Percentiles rank a stretch among this genome's conserved stretches.
Conservation (phyloP, 2,329 filamentous ascomycete genomes). For the Neonectria ditissima region DNA sequence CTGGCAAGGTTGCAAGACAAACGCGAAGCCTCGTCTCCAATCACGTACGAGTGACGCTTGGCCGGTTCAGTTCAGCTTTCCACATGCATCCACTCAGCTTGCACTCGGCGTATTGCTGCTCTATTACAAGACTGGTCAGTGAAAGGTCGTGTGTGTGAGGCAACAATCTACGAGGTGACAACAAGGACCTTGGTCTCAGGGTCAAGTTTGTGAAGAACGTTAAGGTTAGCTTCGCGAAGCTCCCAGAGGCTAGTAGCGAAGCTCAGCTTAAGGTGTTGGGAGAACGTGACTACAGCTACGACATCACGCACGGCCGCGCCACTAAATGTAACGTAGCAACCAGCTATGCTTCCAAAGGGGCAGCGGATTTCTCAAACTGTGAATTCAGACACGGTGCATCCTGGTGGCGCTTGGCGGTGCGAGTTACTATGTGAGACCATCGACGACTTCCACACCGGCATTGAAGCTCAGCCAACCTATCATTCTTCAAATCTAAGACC, state of each 20-base stretch:
- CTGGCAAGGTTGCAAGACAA: not conserved
- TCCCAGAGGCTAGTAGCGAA: constrained; percentile 18
- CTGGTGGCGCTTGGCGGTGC: not conserved
- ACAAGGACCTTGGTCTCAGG: not conserved
- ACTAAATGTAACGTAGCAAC: constrained; percentile 5
- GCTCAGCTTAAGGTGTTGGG: constrained; percentile 30
- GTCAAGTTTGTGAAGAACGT: constrained; percentile 8
- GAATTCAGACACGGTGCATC: constrained; percentile 7
- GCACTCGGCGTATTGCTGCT: no score
- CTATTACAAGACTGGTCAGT: no score
- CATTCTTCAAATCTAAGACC: not conserved
- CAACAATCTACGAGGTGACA: no score
- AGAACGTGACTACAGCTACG: constrained; percentile 34
- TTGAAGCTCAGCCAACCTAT: constrained; percentile 27
- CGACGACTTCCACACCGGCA: constrained; percentile 51
- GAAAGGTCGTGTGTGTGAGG: no score
- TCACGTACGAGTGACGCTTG: constrained; percentile 1
- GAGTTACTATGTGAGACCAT: constrained; percentile 42
- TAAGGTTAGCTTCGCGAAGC: constrained; percentile 31
- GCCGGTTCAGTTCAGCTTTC: constrained; percentile 1
- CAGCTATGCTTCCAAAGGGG: constrained; percentile 3
- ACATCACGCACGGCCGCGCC: constrained; percentile 17
- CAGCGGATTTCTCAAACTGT: constrained; percentile 36
- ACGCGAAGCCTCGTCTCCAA: not conserved
- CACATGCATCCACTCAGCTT: constrained; percentile 5